Percentiles rank a stretch among this genome's conserved stretches.
Conservation (phyloP, 1,139 yeast species). For the Suzukiozyma palmioleophila region DNA sequence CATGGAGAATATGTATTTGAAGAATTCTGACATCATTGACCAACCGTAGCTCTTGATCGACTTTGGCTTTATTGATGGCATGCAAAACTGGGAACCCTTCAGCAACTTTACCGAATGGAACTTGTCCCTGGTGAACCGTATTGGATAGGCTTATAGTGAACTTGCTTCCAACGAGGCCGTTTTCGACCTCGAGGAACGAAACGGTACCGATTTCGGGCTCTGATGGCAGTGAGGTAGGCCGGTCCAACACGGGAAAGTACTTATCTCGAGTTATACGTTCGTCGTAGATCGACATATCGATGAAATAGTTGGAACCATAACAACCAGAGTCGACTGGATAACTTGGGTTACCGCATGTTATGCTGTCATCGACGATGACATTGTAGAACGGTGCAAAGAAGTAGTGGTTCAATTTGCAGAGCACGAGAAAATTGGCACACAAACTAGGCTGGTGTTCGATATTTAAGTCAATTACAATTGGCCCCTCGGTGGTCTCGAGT, state of each 20-base stretch:
- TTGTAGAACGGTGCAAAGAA: conserved; percentile 48
- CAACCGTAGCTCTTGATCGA: conserved; percentile 38
- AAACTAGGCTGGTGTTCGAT: conserved; percentile 31
- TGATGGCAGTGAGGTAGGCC: not conserved
- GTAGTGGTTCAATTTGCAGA: conserved; percentile 51
- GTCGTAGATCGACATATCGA: conserved; percentile 3
- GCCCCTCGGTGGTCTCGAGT: conserved; percentile 52
- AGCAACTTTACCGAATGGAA: conserved; percentile 47
- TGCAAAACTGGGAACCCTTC: conserved; percentile 51
- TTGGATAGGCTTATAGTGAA: conserved; percentile 25
- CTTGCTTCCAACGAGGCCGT: conserved; percentile 21
- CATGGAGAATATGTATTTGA: conserved; percentile 47
- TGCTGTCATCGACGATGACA: conserved; percentile 31
- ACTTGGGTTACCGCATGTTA: conserved; percentile 46
- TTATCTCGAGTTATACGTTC: conserved; percentile 1
- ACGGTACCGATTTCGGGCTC: conserved; percentile 5
- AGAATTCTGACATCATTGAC: conserved; percentile 49
- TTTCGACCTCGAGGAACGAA: conserved; percentile 5
- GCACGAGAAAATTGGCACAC: conserved; percentile 47
- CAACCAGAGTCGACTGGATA: conserved; percentile 24
- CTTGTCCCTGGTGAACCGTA: conserved; percentile 10
- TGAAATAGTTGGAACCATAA: conserved; percentile 1
- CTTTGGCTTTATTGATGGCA: conserved; percentile 32
- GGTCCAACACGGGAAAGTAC: conserved; percentile 4
- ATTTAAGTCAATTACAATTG: conserved; percentile 50